Evolutionary conservation across 2,329 filamentous ascomycete genomes (phyloP).

Genomic region (Arthrocladium fulminans): DNA sequence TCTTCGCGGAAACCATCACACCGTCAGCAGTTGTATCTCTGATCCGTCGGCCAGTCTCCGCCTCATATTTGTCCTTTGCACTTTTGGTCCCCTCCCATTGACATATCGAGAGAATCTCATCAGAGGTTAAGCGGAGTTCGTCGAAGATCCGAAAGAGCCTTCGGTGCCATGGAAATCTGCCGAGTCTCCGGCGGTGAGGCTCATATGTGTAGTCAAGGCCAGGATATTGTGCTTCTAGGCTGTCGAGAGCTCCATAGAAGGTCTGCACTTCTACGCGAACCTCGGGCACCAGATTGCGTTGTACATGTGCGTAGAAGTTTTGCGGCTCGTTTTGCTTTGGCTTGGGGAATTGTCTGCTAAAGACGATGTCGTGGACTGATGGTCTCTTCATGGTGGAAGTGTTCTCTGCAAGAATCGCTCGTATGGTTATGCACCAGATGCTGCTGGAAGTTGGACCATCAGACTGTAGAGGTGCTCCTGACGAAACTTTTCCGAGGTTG

Average conservation of each 20-base stretch:
- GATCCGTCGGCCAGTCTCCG: conserved; percentile 51
- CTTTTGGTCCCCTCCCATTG: conserved; percentile 48
- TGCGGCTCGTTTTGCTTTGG: conserved; percentile 49
- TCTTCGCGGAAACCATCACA: conserved; percentile 29
- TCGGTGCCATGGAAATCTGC: conserved; percentile 53
- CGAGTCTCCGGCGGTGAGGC: conserved; percentile 54
- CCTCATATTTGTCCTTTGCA: conserved; percentile 38
- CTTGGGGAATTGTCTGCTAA: conserved; percentile 49
- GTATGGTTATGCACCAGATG: not conserved
- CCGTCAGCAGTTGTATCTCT: conserved; percentile 53
- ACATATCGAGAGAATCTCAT: conserved; percentile 54
- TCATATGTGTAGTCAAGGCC: conserved; percentile 55
- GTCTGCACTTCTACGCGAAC: conserved; percentile 55
- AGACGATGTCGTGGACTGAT: conserved; percentile 49
- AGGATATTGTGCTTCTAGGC: conserved; percentile 57
- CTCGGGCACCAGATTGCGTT: conserved; percentile 55
- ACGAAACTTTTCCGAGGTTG: not conserved
- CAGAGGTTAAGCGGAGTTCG: conserved; percentile 47
- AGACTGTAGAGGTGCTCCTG: not conserved
- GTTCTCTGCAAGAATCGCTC: not conserved
- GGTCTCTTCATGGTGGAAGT: conserved; percentile 49
- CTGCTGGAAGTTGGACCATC: not conserved
- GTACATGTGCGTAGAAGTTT: conserved; percentile 51
- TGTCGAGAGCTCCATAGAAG: conserved; percentile 57
- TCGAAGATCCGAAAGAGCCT: conserved; percentile 55